Base-by-base conservation (phyloP, 1,139 yeast genomes). In the Suhomyces kunorum region DNA sequence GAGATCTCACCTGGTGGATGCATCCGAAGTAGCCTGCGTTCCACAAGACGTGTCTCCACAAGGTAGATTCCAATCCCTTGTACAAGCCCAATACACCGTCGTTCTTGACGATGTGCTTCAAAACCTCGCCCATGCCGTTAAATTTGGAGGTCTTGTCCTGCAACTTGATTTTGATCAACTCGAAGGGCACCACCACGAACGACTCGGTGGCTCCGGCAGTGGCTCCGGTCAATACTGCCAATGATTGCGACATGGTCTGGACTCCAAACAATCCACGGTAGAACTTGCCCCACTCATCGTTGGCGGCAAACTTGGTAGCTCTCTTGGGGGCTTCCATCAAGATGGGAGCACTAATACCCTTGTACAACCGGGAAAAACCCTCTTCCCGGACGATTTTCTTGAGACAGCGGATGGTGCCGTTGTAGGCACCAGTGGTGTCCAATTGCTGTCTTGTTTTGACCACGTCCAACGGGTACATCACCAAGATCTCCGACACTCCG, bases 251-350 rank as follows among this genome's bases (percentile, higher is more conserved):
- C 80, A 87, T 78, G 50, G 77, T 67, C 18, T 73, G 63, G 38
- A 85, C 76, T 34, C 89, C 95, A 63, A 92, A 90, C 32, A 71
- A 59, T 31, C 72, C 72, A 53, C 81, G 78, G 77, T 90, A 92
- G 55, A 90, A 66, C 63, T 86, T 83, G 41, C 96, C 95, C 87
- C 96, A 92, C 64, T 89, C 92, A 62, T 94, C 98, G 61, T 94
- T 92, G 48, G 98, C 97, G 40, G 98, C 98, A 60, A 92, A 92
- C 68, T 92, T 92, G 50, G 96, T 90, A 32, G 98, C 98, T 72
- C 90, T 75, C 76, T 92, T 92, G 48, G 98, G 98, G n/a, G 98
- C 98, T 64, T 92, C 99, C 98, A 92, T 92, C 58, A 92, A 75
- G 54, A 92, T 87, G 33, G 99, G 99, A 13, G 98, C 97, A 22